phyloP scores from a whole-genome alignment of 495 filamentous ascomycete species.

The Glutinoglossum americanum region DNA sequence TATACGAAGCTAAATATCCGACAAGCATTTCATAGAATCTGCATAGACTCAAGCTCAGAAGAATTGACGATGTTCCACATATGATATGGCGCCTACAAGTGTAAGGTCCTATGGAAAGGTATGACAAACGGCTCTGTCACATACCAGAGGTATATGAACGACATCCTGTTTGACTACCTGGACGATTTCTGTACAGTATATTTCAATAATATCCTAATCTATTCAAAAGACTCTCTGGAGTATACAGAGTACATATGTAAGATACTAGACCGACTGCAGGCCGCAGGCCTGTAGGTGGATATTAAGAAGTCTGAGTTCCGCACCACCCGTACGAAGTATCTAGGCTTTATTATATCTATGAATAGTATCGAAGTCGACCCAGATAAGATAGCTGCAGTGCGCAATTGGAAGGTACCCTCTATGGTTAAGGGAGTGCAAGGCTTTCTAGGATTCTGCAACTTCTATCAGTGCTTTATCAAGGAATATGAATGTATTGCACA shows the following conservation, averaged over 20 bases:
- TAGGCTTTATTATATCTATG: not conserved
- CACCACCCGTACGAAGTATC: not conserved
- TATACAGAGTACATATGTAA: constrained; percentile 5
- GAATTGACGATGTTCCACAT: constrained; percentile 9
- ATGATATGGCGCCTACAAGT: constrained; percentile 5
- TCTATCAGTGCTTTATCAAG: constrained; percentile 10
- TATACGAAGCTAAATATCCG: constrained; percentile 5
- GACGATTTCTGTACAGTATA: not conserved
- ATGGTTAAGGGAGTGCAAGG: not conserved
- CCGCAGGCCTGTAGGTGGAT: not conserved
- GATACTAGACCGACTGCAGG: constrained; percentile 5
- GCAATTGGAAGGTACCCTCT: not conserved
- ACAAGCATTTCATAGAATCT: not conserved
- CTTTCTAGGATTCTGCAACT: constrained; percentile 6
- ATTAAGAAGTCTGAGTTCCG: constrained; percentile 2
- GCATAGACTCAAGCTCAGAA: constrained; percentile 6
- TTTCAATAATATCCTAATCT: constrained; percentile 5
- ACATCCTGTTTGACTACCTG: constrained; percentile 12
- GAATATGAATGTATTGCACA: constrained; percentile 4
- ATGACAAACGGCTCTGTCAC: constrained; percentile 8
- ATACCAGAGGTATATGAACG: constrained; percentile 8
- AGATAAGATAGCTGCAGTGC: not conserved
- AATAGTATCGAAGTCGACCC: not conserved
- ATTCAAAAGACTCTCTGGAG: constrained; percentile 6
- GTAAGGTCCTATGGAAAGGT: constrained; percentile 6